phyloP scores from a whole-genome alignment of 345 rosid species.

The Microcos paniculata region DNA sequence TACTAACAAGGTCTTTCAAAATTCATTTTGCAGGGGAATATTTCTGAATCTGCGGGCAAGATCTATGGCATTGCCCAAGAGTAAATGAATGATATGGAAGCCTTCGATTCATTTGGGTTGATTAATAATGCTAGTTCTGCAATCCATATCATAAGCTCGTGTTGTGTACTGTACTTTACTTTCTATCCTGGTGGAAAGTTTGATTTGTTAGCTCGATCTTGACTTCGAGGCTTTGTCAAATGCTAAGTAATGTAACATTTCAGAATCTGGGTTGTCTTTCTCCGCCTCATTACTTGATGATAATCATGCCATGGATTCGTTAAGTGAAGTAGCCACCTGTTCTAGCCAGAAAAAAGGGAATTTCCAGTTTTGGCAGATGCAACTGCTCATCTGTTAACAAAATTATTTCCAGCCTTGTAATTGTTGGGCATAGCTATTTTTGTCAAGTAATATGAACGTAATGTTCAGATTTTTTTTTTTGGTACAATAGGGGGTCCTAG shows the following conservation, averaged over 20 bases:
- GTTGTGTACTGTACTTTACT: not conserved
- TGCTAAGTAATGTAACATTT: not conserved
- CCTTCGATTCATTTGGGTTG: not conserved
- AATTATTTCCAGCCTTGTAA: not conserved
- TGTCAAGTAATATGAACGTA: not conserved
- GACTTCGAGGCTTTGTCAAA: not conserved
- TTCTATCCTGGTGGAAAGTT: not conserved
- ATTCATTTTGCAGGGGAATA: slow-evolving; percentile 70
- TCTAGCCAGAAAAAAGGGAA: not conserved
- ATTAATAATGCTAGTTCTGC: not conserved
- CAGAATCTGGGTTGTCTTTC: not conserved
- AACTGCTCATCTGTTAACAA: not conserved
- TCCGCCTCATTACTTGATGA: not conserved
- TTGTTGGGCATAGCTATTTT: not conserved
- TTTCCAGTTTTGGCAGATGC: not conserved
- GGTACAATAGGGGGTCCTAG: too few relatives aligned
- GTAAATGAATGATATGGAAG: slow-evolving; percentile 21
- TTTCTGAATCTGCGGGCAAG: slow-evolving; percentile 75
- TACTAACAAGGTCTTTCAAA: not conserved
- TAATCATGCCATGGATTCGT: not conserved
- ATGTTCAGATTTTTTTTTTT: too few relatives aligned
- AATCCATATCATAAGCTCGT: not conserved
- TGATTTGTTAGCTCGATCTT: not conserved
- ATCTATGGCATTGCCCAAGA: slow-evolving; percentile 59
- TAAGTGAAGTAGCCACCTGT: not conserved